Evolutionary conservation across 148 eudicot genomes (phyloP).

Genomic region (Suaeda aralocaspica): DNA sequence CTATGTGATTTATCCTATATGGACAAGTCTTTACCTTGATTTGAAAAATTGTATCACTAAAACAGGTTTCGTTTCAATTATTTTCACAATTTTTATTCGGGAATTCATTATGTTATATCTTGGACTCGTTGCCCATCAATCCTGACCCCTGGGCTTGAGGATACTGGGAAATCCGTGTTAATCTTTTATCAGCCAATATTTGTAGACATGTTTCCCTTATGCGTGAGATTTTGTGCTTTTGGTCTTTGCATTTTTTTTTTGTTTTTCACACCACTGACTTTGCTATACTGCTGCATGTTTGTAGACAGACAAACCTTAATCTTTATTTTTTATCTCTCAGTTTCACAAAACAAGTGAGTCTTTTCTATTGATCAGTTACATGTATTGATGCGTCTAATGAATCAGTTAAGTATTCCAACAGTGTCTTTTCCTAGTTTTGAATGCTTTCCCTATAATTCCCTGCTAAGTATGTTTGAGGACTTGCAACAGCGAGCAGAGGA

Average conservation of each 20-base stretch:
- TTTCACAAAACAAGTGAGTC: too few relatives aligned
- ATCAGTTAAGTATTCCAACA: too few relatives aligned
- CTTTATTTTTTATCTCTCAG: too few relatives aligned
- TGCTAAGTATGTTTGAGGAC: constrained; percentile 13
- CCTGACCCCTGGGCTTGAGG: too few relatives aligned
- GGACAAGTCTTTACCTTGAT: neutral
- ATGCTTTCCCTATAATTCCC: neutral
- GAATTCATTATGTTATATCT: too few relatives aligned
- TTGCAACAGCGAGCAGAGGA: constrained; percentile 38
- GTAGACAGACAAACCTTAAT: too few relatives aligned
- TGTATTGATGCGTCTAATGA: too few relatives aligned
- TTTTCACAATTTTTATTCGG: neutral
- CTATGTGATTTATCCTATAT: neutral
- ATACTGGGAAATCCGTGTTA: too few relatives aligned
- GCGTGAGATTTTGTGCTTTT: neutral
- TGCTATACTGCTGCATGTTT: too few relatives aligned
- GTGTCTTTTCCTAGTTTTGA: neutral
- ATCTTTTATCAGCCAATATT: neutral
- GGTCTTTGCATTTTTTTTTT: too few relatives aligned
- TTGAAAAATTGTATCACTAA: neutral
- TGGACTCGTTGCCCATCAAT: too few relatives aligned
- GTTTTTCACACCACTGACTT: neutral
- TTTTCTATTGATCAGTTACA: too few relatives aligned
- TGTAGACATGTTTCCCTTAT: neutral
- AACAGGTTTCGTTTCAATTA: neutral